Conservation (phyloP, 2,329 filamentous ascomycete genomes). For the Mycosphaerella arachidis region DNA sequence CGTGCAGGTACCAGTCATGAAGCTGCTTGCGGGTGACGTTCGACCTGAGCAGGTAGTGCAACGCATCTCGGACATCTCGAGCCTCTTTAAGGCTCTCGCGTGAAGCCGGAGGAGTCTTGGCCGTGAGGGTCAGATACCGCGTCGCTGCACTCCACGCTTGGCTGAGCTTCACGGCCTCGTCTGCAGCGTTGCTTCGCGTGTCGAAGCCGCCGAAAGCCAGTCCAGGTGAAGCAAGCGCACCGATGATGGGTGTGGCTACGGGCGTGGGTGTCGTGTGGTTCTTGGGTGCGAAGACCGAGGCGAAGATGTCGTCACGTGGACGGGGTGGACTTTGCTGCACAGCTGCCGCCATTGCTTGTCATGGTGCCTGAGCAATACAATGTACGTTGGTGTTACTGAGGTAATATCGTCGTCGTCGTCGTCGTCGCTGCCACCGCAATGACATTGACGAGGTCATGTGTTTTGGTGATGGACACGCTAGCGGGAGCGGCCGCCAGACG, state of each 20-base stretch:
- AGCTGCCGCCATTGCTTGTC: background rate
- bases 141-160: conserved; percentile 47
- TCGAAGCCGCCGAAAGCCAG: conserved; percentile 38
- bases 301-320: conserved; percentile 25
- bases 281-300: conserved; percentile 43
- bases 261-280: conserved; percentile 43
- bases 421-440: background rate
- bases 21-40: conserved; percentile 27
- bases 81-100: conserved; percentile 5
- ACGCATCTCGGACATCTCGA: conserved; percentile 15
- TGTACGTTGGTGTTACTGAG: background rate
- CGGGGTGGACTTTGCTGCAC: background rate
- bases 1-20: conserved; percentile 45
- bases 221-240: conserved; percentile 35
- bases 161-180: conserved; percentile 36
- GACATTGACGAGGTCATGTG: background rate
- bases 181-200: conserved; percentile 35
- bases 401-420: background rate
- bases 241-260: conserved; percentile 42
- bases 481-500: background rate
- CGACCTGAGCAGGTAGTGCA: conserved; percentile 12
- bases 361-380: background rate
- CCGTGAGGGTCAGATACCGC: conserved; percentile 32
- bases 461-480: background rate
- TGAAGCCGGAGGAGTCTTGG: background rate